Conservation (phyloP, 2,329 filamentous ascomycete genomes). For the Fusarium nisikadoi region DNA sequence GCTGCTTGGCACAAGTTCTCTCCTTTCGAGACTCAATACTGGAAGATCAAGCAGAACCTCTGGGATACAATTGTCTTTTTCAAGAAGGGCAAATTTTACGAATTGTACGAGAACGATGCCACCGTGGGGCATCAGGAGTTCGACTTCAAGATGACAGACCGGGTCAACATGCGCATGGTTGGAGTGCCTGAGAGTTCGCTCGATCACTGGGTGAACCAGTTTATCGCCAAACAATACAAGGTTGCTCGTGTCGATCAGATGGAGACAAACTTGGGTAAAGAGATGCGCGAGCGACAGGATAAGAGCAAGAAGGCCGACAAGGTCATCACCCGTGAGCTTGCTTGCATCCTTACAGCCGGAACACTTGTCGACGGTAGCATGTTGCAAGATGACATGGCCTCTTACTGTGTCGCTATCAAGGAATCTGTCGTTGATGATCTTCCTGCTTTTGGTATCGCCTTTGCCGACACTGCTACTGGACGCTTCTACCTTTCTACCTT, state of each 20-base stretch:
- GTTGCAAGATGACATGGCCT: constrained; percentile 98
- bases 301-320: constrained; percentile 84
- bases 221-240: constrained; percentile 97
- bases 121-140: constrained; percentile 97
- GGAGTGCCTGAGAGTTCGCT: constrained; percentile 95
- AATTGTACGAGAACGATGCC: constrained; percentile 97
- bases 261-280: constrained; percentile 94
- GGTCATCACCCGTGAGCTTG: constrained; percentile 89
- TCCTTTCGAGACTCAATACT: constrained; percentile 97
- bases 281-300: constrained; percentile 93
- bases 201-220: constrained; percentile 98
- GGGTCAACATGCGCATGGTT: constrained; percentile 99
- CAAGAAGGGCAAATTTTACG: constrained; percentile 99
- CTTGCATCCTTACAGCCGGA: constrained; percentile 89
- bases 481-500: constrained; percentile 96
- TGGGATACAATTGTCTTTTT: constrained; percentile 99
- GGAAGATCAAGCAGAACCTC: constrained; percentile 98
- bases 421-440: constrained; percentile 77
- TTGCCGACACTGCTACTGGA: constrained; percentile 94
- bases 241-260: constrained; percentile 96
- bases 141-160: constrained; percentile 95
- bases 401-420: constrained; percentile 95
- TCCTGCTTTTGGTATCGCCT: constrained; percentile 89
- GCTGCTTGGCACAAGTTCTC: constrained; percentile 84
- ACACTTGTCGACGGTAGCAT: constrained; percentile 96